Base-by-base conservation (phyloP, 306 rosid species). In the Hippophae tibetana region DNA sequence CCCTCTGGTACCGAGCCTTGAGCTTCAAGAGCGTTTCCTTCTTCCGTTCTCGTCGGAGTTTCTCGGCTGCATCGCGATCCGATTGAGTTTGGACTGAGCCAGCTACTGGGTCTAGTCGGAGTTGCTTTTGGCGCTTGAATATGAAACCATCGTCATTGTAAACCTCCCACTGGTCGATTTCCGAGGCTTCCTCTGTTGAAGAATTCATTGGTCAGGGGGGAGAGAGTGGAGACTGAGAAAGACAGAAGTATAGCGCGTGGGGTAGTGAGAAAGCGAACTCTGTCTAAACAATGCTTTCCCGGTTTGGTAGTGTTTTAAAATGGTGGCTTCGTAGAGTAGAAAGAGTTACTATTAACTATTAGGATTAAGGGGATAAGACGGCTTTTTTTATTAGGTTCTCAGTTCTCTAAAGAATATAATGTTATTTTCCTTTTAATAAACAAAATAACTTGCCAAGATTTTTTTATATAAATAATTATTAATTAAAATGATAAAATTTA, bases 61-160 rank as follows among this genome's bases (percentile, higher is more conserved):
- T 60, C 70, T 65, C 75, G 8, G 56, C 76, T 43, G 63, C 75
- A 56, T 55, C 58, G 13, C 68, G 67, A 46, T 74, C 83, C 46
- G 59, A 56, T 4, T 31, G 38, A 5, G 51, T 3, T 6, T 68
- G 23, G 1, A 63, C 53, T 6, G 43, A 8, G 9, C 26, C 51
- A 10, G 69, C 38, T 0, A 10, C 54, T 5, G 42, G 25, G 49
- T 76, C 70, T 10, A 72, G 60, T 0, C 77, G 73, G 66, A 76
- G 85, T 69, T 73, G 75, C 75, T 78, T 84, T 38, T 44, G 25
- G 66, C 84, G 83, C 69, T 78, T 82, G 85, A 69, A 87, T 77
- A 87, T 80, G 78, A 87, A 82, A 56, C 89, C 89, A 43, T 83
- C 93, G 63, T 87, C 85, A 85, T 74, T 72, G 72, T 73, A 65